Evolutionary conservation across 2,329 filamentous ascomycete genomes (phyloP), one percentile per base, ranked within the genome.

Genomic region (Fusarium musae): DNA sequence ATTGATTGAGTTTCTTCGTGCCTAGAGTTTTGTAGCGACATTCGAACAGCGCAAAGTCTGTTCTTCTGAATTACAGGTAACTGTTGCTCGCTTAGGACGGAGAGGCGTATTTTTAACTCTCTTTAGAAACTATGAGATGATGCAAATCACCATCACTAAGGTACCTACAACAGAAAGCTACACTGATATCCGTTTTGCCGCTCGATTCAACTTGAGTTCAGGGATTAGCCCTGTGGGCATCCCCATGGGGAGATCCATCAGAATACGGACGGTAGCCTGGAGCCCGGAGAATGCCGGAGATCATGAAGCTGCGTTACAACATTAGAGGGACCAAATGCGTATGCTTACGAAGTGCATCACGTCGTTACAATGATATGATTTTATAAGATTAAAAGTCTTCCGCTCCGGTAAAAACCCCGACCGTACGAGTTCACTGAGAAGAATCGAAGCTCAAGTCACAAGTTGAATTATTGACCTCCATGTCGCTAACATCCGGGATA

Each of bases 401-500:
- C 21, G 40, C 23, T 32, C 21, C 26, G 7, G 43, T 28, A 23
- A 47, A 63, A 12, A 10, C 19, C 28, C 30, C 47, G 37, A n/a
- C 23, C 30, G 21, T 36, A n/a, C 6, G 23, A 13, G 21, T 44
- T 58, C 37, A 57, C 19, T 26, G 6, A n/a, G 28, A 26, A n/a
- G 10, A 28, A 4, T 42, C 26, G 40, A 32, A 49, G 28, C 39
- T 60, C 39, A 63, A 59, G 53, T 44, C 61, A 64, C 46, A 59
- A 63, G 54, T 60, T 63, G 52, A 56, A 73, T 73, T 74, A 73
- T 65, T 74, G 52, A 43, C 54, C 58, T 68, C 59, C 54, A 23
- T 37, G 36, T 32, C 68, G 67, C 71, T 74, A 68, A 58, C 50
- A 60, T 58, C 26, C 57, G 62, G 70, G 67, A 73, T 74, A 73